A percentile compares a stretch with the other conserved stretches of the same genome.
phyloP scores from a whole-genome alignment of 2,329 filamentous ascomycete genomes.

The Microdochium trichocladiopsis region DNA sequence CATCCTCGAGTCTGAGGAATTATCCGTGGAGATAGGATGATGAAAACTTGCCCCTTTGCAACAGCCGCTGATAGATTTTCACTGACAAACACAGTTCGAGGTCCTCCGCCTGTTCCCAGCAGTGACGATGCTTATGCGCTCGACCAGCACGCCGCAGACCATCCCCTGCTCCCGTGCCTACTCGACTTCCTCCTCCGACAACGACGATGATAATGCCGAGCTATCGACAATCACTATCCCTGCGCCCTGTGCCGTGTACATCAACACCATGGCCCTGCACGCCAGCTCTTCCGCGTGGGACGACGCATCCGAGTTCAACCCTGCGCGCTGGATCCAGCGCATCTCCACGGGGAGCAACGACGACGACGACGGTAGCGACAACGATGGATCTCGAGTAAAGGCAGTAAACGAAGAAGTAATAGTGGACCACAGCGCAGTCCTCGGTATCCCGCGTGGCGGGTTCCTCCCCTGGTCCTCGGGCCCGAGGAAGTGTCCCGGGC shows the following conservation, averaged over 20 bases:
- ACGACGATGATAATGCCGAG: background rate
- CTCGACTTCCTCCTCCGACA: background rate
- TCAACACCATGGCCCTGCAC: constrained; percentile 24
- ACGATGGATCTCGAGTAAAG: background rate
- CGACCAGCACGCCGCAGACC: constrained; percentile 17
- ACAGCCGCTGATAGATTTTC: background rate
- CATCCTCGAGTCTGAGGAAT: background rate
- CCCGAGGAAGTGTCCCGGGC: constrained; percentile 41
- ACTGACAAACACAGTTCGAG: constrained; percentile 18
- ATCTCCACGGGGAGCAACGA: constrained; percentile 16
- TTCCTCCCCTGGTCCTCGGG: constrained; percentile 42
- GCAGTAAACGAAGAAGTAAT: background rate
- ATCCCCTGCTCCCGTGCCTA: constrained; percentile 6
- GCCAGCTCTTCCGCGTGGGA: constrained; percentile 26
- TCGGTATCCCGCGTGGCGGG: constrained; percentile 13
- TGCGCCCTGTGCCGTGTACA: constrained; percentile 22
- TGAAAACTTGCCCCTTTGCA: background rate
- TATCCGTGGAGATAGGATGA: background rate
- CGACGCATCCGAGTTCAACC: constrained; percentile 22
- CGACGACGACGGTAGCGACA: background rate
- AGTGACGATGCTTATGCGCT: constrained; percentile 26
- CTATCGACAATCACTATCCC: constrained; percentile 5
- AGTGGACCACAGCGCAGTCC: background rate
- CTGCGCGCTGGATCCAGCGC: constrained; percentile 5
- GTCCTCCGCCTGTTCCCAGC: constrained; percentile 33